Percentiles rank a stretch among this genome's conserved stretches.
phyloP scores from a whole-genome alignment of 163 green algal genomes.

The Scenedesmus sp. region DNA sequence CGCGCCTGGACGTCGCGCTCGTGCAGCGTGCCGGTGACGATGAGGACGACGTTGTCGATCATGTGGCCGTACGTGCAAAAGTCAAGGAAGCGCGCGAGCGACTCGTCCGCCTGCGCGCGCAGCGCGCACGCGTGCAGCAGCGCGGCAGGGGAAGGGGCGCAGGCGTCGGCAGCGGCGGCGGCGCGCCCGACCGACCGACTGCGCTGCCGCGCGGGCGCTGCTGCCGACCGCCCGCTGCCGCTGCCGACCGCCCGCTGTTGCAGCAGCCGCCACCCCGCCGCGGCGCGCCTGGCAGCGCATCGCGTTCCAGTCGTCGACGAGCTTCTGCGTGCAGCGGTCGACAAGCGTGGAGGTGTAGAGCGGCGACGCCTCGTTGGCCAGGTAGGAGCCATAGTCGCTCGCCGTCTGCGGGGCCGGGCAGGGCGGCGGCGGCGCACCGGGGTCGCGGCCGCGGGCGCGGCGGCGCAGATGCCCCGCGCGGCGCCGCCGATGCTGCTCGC shows the following conservation, averaged over 20 bases:
- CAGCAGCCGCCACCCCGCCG: not conserved
- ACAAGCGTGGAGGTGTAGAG: conserved; percentile 95
- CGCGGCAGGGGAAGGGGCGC: not conserved
- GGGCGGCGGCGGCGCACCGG: no score
- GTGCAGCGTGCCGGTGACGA: conserved; percentile 97
- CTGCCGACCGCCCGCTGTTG: not conserved
- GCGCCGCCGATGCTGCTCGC: not conserved
- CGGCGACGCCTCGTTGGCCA: conserved; percentile 91
- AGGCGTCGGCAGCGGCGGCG: not conserved
- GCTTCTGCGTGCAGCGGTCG: conserved; percentile 95
- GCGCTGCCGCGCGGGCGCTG: not conserved
- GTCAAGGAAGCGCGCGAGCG: conserved; percentile 94
- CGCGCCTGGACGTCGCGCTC: conserved; percentile 91
- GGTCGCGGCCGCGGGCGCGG: no score
- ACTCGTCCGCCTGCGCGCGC: conserved; percentile 81
- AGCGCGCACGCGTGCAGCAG: not conserved
- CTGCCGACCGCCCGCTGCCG: not conserved
- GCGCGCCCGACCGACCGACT: not conserved
- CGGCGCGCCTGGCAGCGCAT: conserved; percentile 80
- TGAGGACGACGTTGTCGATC: conserved; percentile 99
- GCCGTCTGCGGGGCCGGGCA: conserved; percentile 75
- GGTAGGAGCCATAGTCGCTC: conserved; percentile 90
- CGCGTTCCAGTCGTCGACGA: conserved; percentile 95
- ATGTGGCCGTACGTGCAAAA: conserved; percentile 99
- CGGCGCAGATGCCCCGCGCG: no score